Base-by-base conservation (phyloP, 345 rosid genomes). In the Lepidium africanum region DNA sequence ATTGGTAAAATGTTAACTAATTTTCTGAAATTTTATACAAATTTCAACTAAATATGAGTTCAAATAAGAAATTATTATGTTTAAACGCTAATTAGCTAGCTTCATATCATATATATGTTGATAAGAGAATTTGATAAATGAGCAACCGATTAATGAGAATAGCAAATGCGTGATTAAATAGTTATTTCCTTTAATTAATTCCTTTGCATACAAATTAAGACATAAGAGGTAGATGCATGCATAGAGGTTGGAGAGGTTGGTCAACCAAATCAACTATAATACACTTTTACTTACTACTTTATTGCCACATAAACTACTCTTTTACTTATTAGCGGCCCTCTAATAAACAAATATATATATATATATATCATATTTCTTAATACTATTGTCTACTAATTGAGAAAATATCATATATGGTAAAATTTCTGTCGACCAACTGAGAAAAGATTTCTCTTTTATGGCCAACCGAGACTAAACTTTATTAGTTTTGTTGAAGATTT, bases 241-340 rank as follows among this genome's bases (percentile, higher is more conserved):
- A 56, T 37, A 54, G 60, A 33, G 41, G 25, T 33, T 54, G 10
- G 59, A 56, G 30, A 57, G 62, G 46, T 57, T 57, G 62, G 62
- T 57, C 38, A 57, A 57, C 46, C 61, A 56, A 56, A 17, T 37
- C 45, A 37, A 56, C 62, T 57, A 57, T 30, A 12, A 41, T 38
- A 57, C 46, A 38, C 12, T 57, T 4, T 38, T 38, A 38, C 46
- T 21, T 49, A 2, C 21, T 27, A 10, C 19, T 10, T 6, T 10
- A 10, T 48, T 48, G 9, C 6, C 32, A 21, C 32, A 30, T 13
- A 27, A 21, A 11, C 32, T 48, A 21, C 53, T 19, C 53, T 48
- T 23, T 48, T 48, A 48, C 53, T 2, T 11, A 48, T 48, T 27
- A 11, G 4, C 14, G 32, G 32, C 32, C 32, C 4, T 48, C 52